Conservation (phyloP, 1,284 basidiomycete species). For the Lignosus rhinocerotis region DNA sequence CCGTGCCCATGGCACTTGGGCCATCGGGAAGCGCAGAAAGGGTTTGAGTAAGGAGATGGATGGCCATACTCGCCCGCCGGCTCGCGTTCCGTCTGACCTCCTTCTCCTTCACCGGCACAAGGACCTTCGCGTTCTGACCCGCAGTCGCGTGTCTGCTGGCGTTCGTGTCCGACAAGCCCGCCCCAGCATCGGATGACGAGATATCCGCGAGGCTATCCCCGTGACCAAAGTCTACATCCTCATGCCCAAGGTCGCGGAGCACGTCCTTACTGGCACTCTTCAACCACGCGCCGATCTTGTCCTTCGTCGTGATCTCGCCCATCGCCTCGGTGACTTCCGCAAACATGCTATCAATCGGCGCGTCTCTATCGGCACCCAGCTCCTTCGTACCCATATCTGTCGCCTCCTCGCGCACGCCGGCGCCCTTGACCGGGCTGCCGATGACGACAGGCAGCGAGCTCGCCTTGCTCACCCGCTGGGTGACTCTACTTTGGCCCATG, state of each 20-base stretch:
- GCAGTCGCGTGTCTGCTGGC: not conserved
- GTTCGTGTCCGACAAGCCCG: not conserved
- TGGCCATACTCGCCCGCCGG: conserved; percentile 58
- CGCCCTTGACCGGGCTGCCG: conserved; percentile 38
- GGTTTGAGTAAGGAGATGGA: conserved; percentile 57
- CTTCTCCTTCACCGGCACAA: conserved; percentile 12
- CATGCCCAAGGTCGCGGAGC: conserved; percentile 14
- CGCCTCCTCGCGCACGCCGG: conserved; percentile 8
- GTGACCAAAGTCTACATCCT: not conserved
- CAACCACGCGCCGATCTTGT: conserved; percentile 20
- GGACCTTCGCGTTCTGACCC: conserved; percentile 29
- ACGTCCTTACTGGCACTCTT: conserved; percentile 17
- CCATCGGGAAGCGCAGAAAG: conserved; percentile 46
- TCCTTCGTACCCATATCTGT: not conserved
- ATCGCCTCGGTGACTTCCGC: not conserved
- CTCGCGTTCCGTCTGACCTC: conserved; percentile 41
- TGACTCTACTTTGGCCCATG: conserved; percentile 25
- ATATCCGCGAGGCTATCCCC: not conserved
- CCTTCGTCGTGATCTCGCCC: conserved; percentile 12
- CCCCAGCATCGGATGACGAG: not conserved
- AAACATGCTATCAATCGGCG: not conserved
- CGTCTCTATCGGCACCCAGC: not conserved
- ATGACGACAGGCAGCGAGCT: conserved; percentile 51
- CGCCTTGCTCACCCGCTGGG: conserved; percentile 61
- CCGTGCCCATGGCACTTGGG: conserved; percentile 40